These are phyloP conservation scores for Tagetes patula DNA, from an alignment of 129 eudicot genomes.

Conservation along the genomic window DNA sequence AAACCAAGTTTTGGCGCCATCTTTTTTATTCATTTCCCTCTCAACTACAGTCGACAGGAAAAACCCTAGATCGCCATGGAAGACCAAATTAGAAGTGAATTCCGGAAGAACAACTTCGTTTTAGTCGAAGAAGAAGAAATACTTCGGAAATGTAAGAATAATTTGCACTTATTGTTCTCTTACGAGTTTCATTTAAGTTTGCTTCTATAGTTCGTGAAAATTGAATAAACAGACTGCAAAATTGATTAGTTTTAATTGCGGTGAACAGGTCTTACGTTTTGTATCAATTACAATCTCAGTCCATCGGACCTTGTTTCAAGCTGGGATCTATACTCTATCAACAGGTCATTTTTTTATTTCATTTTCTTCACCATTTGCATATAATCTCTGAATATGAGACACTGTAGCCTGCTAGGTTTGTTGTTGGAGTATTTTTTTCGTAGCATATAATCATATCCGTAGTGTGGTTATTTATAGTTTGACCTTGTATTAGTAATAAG, in stretches of 20 bases:
- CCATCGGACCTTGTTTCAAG: conserved; percentile 86
- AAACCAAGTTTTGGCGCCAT: conserved; percentile 60
- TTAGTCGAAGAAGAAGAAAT: conserved; percentile 70
- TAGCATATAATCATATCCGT: too few relatives aligned
- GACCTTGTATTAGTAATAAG: too few relatives aligned
- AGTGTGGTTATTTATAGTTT: too few relatives aligned
- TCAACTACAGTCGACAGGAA: conserved; percentile 24
- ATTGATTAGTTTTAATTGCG: conserved; percentile 17
- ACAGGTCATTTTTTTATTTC: conserved; percentile 48
- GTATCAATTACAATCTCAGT: conserved; percentile 82
- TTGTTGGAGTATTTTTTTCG: too few relatives aligned
- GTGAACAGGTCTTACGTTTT: conserved; percentile 66
- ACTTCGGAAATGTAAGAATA: conserved; percentile 58
- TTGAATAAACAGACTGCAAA: neutral
- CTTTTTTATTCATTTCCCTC: conserved; percentile 20
- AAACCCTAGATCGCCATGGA: conserved; percentile 77
- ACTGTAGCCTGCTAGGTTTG: too few relatives aligned
- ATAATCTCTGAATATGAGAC: too few relatives aligned
- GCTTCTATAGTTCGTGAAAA: too few relatives aligned
- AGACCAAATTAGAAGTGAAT: conserved; percentile 80
- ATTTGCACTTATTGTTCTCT: neutral
- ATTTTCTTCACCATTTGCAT: too few relatives aligned
- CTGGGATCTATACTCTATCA: conserved; percentile 91
- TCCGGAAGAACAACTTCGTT: conserved; percentile 54
- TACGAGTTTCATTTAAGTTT: too few relatives aligned